Evolutionary conservation across 1,284 basidiomycete genomes (phyloP).

Genomic region (Ceratobasidium theobromae): DNA sequence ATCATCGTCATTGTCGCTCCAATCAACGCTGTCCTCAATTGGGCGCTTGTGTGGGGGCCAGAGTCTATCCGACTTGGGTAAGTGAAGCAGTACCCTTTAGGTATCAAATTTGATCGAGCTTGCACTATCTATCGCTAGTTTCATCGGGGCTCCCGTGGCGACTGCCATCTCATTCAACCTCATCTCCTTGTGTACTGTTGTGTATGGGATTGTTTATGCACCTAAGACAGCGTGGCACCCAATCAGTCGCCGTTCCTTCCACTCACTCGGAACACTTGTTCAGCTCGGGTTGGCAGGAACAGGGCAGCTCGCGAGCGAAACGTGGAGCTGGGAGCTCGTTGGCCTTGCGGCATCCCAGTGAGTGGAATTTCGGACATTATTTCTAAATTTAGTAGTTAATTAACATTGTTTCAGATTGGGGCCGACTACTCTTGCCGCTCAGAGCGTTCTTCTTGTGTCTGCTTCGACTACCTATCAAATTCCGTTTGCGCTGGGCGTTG

Average conservation of each 20-base stretch:
- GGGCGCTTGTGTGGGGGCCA: constrained; percentile 86
- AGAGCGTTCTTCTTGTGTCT: constrained; percentile 67
- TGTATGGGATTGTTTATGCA: constrained; percentile 74
- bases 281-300: constrained; percentile 78
- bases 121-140: constrained; percentile 53
- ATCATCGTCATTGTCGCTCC: constrained; percentile 85
- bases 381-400: background rate
- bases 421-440: constrained; percentile 63
- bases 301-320: constrained; percentile 56
- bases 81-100: background rate
- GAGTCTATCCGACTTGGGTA: constrained; percentile 58
- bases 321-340: constrained; percentile 91
- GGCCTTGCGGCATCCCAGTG: constrained; percentile 36
- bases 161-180: constrained; percentile 88
- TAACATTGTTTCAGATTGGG: constrained; percentile 49
- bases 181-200: constrained; percentile 65
- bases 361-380: background rate
- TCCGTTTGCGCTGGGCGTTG: constrained; percentile 49
- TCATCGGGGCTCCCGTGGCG: constrained; percentile 90
- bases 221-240: constrained; percentile 86
- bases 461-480: constrained; percentile 70
- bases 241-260: constrained; percentile 60
- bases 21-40: constrained; percentile 82
- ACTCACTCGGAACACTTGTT: constrained; percentile 68
- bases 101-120: background rate